These are phyloP conservation scores for Leishmania braziliensis DNA, from an alignment of 208 protist species.

Conservation along the genomic window DNA sequence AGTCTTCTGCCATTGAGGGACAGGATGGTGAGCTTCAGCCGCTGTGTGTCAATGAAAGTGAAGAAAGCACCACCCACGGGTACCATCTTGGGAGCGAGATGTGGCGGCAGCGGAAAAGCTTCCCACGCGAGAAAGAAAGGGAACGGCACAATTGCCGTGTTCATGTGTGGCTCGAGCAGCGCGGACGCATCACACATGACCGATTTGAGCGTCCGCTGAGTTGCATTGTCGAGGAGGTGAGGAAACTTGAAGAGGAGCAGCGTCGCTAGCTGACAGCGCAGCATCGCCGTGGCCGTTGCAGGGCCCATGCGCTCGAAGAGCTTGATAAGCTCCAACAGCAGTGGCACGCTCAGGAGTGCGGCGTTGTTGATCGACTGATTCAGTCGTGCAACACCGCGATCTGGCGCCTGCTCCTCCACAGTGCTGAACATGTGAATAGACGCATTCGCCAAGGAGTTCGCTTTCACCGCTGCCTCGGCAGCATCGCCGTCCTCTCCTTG, in stretches of 20 bases:
- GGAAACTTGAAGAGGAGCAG: conserved; percentile 78
- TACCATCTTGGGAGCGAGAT: conserved; percentile 82
- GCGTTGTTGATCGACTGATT: conserved; percentile 31
- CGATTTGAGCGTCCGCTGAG: conserved; percentile 44
- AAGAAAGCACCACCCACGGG: conserved; percentile 81
- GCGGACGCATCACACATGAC: conserved; percentile 39
- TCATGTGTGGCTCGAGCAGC: conserved; percentile 35
- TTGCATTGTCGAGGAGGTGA: conserved; percentile 44
- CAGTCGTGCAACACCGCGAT: conserved; percentile 27
- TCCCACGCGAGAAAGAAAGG: conserved; percentile 78
- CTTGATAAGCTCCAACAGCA: conserved; percentile 70
- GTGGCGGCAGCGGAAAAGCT: conserved; percentile 68
- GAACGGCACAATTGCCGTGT: conserved; percentile 27
- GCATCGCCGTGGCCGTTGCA: conserved; percentile 32
- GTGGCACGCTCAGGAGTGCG: conserved; percentile 43
- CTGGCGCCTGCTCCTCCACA: conserved; percentile 29
- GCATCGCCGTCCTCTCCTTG: neutral
- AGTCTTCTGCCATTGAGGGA: conserved; percentile 81
- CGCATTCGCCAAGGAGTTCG: neutral
- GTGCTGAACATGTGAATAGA: conserved; percentile 21
- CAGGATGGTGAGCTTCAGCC: conserved; percentile 83
- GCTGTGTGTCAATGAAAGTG: conserved; percentile 89
- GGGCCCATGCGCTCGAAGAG: conserved; percentile 39
- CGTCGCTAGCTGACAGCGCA: conserved; percentile 58
- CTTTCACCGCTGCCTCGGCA: neutral